These are phyloP conservation scores for Kodamaea lidongshanica DNA, from an alignment of 805 yeast species.

Conservation along the genomic window DNA sequence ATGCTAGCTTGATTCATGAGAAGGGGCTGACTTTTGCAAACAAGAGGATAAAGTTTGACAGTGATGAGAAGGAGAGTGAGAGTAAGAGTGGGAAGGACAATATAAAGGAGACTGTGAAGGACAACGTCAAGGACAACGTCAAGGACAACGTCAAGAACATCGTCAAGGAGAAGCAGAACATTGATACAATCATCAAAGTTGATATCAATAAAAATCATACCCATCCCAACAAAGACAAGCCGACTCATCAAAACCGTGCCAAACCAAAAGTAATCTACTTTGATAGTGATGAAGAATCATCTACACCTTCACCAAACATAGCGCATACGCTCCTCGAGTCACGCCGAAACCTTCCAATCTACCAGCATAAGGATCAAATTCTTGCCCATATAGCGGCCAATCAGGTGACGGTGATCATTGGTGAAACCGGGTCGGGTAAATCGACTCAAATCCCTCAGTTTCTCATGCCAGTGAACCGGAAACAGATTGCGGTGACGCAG, in stretches of 20 bases:
- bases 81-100: no score
- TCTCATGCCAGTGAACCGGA: slow-evolving; percentile 48
- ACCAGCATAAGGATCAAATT: slow-evolving; percentile 59
- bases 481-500: slow-evolving; percentile 84
- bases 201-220: neutral
- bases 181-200: neutral
- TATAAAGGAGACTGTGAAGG: neutral
- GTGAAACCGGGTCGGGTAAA: slow-evolving; percentile 98
- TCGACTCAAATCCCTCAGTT: slow-evolving; percentile 96
- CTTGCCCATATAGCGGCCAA: slow-evolving; percentile 47
- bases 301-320: slow-evolving; percentile 5
- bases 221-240: slow-evolving; percentile 2
- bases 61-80: slow-evolving; percentile 5
- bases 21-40: no score
- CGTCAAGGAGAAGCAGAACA: neutral
- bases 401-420: slow-evolving; percentile 76
- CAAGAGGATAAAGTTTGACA: slow-evolving; percentile 13
- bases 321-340: slow-evolving; percentile 42
- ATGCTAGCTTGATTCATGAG: slow-evolving; percentile 10
- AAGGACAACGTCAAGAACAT: slow-evolving; percentile 1
- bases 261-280: slow-evolving; percentile 4
- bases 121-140: neutral
- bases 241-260: neutral
- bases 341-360: slow-evolving; percentile 68
- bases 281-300: slow-evolving; percentile 12